A percentile compares a stretch with the other conserved stretches of the same genome.
Evolutionary conservation across 352 stramenopile species (phyloP).

Genomic region (Phytophthora tubulina): DNA sequence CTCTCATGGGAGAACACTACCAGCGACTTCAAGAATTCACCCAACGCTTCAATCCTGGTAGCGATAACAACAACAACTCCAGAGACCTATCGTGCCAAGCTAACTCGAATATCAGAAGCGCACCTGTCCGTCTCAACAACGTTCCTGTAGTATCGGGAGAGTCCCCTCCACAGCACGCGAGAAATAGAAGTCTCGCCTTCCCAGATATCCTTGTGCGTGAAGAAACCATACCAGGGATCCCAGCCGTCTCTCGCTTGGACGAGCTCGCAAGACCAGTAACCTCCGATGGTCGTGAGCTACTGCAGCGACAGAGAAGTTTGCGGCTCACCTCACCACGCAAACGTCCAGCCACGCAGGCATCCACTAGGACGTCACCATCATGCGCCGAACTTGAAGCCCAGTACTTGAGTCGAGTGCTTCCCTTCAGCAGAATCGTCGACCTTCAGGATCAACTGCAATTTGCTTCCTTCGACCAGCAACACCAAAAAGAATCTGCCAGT

Average conservation of each 20-base stretch:
- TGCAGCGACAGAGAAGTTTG: conserved; percentile 6
- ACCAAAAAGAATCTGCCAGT: conserved; percentile 18
- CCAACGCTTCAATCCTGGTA: conserved; percentile 47
- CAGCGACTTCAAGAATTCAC: conserved; percentile 55
- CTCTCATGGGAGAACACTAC: conserved; percentile 58
- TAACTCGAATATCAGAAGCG: conserved; percentile 17
- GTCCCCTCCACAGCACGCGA: neutral
- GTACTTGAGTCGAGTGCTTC: conserved; percentile 57
- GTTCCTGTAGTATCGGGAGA: conserved; percentile 2
- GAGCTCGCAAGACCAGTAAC: conserved; percentile 38
- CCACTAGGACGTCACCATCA: conserved; percentile 23
- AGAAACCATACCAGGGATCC: conserved; percentile 16
- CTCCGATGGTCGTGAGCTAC: conserved; percentile 12
- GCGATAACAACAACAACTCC: conserved; percentile 1
- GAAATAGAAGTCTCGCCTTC: conserved; percentile 51
- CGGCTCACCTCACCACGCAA: conserved; percentile 11
- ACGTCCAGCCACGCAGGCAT: conserved; percentile 15
- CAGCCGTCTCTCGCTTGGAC: conserved; percentile 17
- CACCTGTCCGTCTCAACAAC: conserved; percentile 29
- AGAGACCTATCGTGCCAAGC: neutral
- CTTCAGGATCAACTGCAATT: conserved; percentile 63
- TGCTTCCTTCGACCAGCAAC: conserved; percentile 49
- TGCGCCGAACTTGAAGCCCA: conserved; percentile 57
- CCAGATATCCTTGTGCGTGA: conserved; percentile 56
- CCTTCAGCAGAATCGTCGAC: conserved; percentile 51